Evolutionary conservation across 202 grass and related monocot species (phyloP).

Genomic region (Eragrostis tef): DNA sequence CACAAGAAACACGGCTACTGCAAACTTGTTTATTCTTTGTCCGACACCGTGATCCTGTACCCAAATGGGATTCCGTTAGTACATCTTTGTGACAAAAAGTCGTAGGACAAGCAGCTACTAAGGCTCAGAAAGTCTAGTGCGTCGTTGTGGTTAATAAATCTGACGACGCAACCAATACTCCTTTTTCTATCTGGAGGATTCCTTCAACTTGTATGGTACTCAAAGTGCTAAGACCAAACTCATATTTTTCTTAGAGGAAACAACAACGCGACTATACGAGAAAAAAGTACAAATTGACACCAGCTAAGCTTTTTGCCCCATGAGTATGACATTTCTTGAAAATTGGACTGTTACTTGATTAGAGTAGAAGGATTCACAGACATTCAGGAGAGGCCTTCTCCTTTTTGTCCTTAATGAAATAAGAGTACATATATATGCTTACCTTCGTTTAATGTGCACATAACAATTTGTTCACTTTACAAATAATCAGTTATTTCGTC

Average conservation of each 20-base stretch:
- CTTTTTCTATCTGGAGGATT: slow-evolving; percentile 41
- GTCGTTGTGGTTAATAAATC: slow-evolving; percentile 26
- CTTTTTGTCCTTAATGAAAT: too few relatives aligned
- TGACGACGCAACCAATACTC: slow-evolving; percentile 39
- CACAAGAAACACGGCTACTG: slow-evolving; percentile 18
- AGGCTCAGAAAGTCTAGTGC: slow-evolving; percentile 8
- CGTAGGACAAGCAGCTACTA: background rate
- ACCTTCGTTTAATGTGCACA: background rate
- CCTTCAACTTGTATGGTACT: slow-evolving; percentile 51
- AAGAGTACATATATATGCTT: background rate
- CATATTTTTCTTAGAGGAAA: slow-evolving; percentile 38
- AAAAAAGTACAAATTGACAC: slow-evolving; percentile 25
- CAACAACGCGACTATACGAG: background rate
- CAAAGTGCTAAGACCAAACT: slow-evolving; percentile 48
- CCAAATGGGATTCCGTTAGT: background rate
- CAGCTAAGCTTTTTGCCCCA: slow-evolving; percentile 17
- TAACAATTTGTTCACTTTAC: background rate
- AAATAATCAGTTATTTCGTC: slow-evolving; percentile 20
- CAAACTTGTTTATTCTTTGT: slow-evolving; percentile 29
- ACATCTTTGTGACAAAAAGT: background rate
- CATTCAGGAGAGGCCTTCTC: too few relatives aligned
- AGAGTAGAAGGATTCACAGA: slow-evolving; percentile 27
- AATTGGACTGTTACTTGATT: slow-evolving; percentile 9
- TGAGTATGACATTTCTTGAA: slow-evolving; percentile 21
- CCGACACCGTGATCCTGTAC: slow-evolving; percentile 34